These are phyloP conservation scores for Sclerotinia minor DNA, from an alignment of 2,329 filamentous ascomycete species.

Conservation along the genomic window DNA sequence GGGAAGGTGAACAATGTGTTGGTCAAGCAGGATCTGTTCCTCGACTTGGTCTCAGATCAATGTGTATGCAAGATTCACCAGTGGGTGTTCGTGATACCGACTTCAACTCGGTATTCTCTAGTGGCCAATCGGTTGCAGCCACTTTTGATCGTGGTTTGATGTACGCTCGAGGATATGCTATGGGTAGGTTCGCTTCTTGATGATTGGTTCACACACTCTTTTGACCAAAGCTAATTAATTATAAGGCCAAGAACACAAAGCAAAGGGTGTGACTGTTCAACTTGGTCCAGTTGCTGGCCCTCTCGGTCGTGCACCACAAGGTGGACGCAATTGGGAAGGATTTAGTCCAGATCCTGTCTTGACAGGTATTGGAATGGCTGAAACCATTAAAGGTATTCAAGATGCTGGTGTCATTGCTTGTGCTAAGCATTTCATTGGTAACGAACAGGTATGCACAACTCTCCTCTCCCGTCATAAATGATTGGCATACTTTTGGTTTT, in stretches of 20 bases:
- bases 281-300: slow-evolving; percentile 72
- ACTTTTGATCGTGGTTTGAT: slow-evolving; percentile 68
- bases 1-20: slow-evolving; percentile 39
- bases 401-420: slow-evolving; percentile 79
- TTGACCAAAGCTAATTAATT: not conserved
- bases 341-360: slow-evolving; percentile 70
- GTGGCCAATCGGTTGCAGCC: slow-evolving; percentile 68
- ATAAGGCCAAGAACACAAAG: slow-evolving; percentile 59
- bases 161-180: slow-evolving; percentile 49
- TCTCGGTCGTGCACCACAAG: slow-evolving; percentile 65
- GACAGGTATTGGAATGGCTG: slow-evolving; percentile 68
- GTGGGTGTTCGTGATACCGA: slow-evolving; percentile 53
- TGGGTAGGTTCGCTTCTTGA: slow-evolving; percentile 42
- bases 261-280: slow-evolving; percentile 72
- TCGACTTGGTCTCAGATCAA: slow-evolving; percentile 39
- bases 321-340: slow-evolving; percentile 71
- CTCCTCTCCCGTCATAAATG: not conserved
- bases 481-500: slow-evolving; percentile 18
- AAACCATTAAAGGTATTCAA: slow-evolving; percentile 79
- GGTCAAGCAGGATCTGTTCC: slow-evolving; percentile 39
- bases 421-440: slow-evolving; percentile 70
- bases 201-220: not conserved
- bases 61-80: slow-evolving; percentile 42
- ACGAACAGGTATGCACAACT: slow-evolving; percentile 63
- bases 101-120: slow-evolving; percentile 68